phyloP scores from a whole-genome alignment of 2,329 filamentous ascomycete species.

The Fusarium begoniae region DNA sequence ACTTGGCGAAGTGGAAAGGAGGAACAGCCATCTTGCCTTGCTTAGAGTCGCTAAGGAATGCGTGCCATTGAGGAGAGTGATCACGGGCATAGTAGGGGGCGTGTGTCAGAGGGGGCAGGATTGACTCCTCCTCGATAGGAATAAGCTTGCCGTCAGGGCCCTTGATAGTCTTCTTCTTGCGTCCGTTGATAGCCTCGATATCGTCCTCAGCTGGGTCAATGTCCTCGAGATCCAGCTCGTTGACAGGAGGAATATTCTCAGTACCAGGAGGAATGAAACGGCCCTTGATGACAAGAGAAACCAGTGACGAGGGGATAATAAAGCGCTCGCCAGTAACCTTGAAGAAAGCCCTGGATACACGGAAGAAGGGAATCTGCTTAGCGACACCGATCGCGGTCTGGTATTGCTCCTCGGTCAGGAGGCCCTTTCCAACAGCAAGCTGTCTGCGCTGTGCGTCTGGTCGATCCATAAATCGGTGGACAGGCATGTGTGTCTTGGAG shows the following conservation, averaged over 20 bases:
- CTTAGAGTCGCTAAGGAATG: slow-evolving; percentile 94
- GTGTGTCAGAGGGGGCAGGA: slow-evolving; percentile 85
- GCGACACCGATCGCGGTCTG: slow-evolving; percentile 78
- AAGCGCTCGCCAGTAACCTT: slow-evolving; percentile 95
- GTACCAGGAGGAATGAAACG: slow-evolving; percentile 91
- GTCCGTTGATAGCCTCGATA: slow-evolving; percentile 82
- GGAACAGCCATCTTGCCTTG: slow-evolving; percentile 96
- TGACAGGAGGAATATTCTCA: slow-evolving; percentile 75
- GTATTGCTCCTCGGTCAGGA: slow-evolving; percentile 82
- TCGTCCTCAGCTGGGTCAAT: slow-evolving; percentile 94
- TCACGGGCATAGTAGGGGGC: slow-evolving; percentile 92
- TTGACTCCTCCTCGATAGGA: slow-evolving; percentile 67
- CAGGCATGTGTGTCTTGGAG: slow-evolving; percentile 76
- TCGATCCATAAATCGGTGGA: slow-evolving; percentile 90
- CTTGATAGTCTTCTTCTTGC: slow-evolving; percentile 75
- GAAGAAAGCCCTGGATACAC: slow-evolving; percentile 94
- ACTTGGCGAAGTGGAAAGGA: slow-evolving; percentile 92
- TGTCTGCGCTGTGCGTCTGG: slow-evolving; percentile 77
- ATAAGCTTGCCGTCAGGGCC: slow-evolving; percentile 66
- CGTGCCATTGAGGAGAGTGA: slow-evolving; percentile 89
- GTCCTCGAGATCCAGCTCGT: slow-evolving; percentile 85
- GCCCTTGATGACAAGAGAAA: slow-evolving; percentile 94
- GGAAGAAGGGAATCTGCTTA: slow-evolving; percentile 82
- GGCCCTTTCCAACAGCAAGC: slow-evolving; percentile 73
- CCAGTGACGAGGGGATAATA: slow-evolving; percentile 90